Evolutionary conservation across 306 rosid species (phyloP).

Genomic region (Prunus padus): DNA sequence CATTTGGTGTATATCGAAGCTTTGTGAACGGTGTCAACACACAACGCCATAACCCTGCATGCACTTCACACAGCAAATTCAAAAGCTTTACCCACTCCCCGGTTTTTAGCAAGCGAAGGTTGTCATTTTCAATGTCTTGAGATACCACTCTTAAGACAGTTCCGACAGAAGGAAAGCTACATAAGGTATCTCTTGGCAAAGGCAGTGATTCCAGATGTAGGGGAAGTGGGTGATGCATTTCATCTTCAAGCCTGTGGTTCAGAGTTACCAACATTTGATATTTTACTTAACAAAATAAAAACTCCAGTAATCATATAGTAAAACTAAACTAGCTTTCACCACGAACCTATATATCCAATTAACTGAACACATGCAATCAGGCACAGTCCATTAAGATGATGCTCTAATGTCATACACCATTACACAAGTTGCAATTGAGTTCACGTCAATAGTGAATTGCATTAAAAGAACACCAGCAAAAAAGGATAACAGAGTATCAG

Average conservation of each 20-base stretch:
- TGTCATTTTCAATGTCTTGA: slow-evolving; percentile 25
- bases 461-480: neutral
- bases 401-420: neutral
- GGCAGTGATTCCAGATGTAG: slow-evolving; percentile 39
- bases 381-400: neutral
- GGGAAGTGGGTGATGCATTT: slow-evolving; percentile 42
- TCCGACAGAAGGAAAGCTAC: slow-evolving; percentile 56
- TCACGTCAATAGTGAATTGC: neutral
- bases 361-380: neutral
- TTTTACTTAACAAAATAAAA: neutral
- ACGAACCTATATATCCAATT: neutral
- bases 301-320: neutral
- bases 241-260: slow-evolving; percentile 59
- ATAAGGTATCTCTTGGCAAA: slow-evolving; percentile 42
- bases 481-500: neutral
- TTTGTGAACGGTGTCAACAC: slow-evolving; percentile 45
- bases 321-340: slow-evolving; percentile 15
- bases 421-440: neutral
- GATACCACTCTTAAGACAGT: slow-evolving; percentile 48
- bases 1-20: slow-evolving; percentile 40
- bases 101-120: slow-evolving; percentile 25
- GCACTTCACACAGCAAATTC: slow-evolving; percentile 44
- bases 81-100: slow-evolving; percentile 61
- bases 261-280: slow-evolving; percentile 12
- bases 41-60: slow-evolving; percentile 57